Evolutionary conservation across 202 grass and related monocot genomes (phyloP), one percentile per base, ranked within the genome.

Genomic region (Zoysia matrella): DNA sequence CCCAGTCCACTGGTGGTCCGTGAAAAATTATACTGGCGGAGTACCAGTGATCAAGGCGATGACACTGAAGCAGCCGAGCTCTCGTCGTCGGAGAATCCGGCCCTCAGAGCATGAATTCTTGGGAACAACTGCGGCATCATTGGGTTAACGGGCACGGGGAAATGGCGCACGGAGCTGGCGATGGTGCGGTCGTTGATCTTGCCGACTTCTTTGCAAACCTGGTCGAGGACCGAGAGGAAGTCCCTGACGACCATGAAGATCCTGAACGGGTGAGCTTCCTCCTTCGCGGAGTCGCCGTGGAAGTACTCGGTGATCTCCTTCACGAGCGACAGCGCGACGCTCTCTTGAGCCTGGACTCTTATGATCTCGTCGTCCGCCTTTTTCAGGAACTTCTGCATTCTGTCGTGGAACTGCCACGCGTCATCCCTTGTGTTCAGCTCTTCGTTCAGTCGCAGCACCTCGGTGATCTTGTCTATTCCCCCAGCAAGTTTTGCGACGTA

Each of bases 201-300:
- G 12, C 87, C 57, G 0, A 91, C 84, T 39, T 94, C 94, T 76
- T 93, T 97, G 89, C 94, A 97, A 3, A 97, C 91, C 85, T 97
- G 89, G 60, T 90, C 87, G 66, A 97, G 89, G 16, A 94, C 75
- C 1, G 75, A 64, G 18, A 97, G 87, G 79, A 97, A 94, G 74
- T 97, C 94, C 76, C 94, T 89, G 62, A 97, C 89, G 4, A 97
- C 94, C 77, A 75, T 87, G 84, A 97, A 97, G 71, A 94, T 91
- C 63, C 94, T 94, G 81, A 94, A 97, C 79, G 91, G 91, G 12
- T 97, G 91, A 13, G 77, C 91, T 75, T 91, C 91, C 75, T 97
- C 94, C 11, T 80, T 94, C 0, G 86, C 91, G 0, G 89, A 94
- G 76, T 97, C 82, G 3, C 94, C 94, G 52, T 97, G 94, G 74